Percentiles rank a stretch among this genome's conserved stretches.
phyloP scores from a whole-genome alignment of 2,329 filamentous ascomycete species.

The Hypoxylon sp. region DNA sequence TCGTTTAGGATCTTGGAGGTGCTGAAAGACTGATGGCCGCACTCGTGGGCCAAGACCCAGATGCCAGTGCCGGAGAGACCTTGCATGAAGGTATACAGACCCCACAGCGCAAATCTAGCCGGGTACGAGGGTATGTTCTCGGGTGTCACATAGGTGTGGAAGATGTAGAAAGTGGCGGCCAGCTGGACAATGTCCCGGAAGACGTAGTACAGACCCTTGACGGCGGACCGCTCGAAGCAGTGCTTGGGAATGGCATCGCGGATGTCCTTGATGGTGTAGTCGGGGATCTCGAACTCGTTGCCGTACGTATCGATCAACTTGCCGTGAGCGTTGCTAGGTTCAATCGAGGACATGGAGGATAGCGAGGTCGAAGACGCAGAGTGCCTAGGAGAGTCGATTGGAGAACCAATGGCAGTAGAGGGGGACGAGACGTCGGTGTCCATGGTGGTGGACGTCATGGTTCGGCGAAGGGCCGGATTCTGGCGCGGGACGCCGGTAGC shows the following conservation, averaged over 20 bases:
- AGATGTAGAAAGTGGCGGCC: constrained; percentile 83
- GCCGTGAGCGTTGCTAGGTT: constrained; percentile 60
- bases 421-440: constrained; percentile 62
- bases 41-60: constrained; percentile 98
- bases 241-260: constrained; percentile 97
- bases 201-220: constrained; percentile 83
- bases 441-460: constrained; percentile 55
- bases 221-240: constrained; percentile 90
- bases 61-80: constrained; percentile 93
- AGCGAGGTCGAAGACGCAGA: constrained; percentile 89
- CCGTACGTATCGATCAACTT: constrained; percentile 91
- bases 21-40: constrained; percentile 96
- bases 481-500: constrained; percentile 58
- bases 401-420: constrained; percentile 68
- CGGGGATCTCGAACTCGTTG: constrained; percentile 91
- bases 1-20: constrained; percentile 92
- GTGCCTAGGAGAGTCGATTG: constrained; percentile 68
- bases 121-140: constrained; percentile 80
- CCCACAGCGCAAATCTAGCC: constrained; percentile 73
- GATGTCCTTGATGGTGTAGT: constrained; percentile 98
- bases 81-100: constrained; percentile 80
- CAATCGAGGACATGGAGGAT: constrained; percentile 83
- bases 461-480: constrained; percentile 62
- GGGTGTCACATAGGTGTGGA: constrained; percentile 89
- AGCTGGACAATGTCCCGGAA: constrained; percentile 81